phyloP scores from a whole-genome alignment of 495 filamentous ascomycete species.

The Lichenothelia convexa region DNA sequence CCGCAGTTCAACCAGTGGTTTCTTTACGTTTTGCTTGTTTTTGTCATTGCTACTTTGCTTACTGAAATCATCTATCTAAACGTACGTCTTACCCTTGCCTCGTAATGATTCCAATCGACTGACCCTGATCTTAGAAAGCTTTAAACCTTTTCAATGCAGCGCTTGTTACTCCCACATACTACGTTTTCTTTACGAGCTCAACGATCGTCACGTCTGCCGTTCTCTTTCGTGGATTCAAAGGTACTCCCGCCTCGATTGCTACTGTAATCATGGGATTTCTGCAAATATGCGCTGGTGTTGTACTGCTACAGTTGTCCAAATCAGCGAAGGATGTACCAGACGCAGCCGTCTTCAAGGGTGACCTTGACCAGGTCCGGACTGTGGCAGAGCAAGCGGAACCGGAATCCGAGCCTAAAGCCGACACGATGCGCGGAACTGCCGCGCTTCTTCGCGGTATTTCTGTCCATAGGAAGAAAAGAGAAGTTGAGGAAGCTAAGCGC shows the following conservation, averaged over 20 bases:
- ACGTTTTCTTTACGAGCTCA: slow-evolving; percentile 89
- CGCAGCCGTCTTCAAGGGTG: slow-evolving; percentile 77
- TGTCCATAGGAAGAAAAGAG: slow-evolving; percentile 52
- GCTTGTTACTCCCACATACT: slow-evolving; percentile 93
- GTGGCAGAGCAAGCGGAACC: slow-evolving; percentile 89
- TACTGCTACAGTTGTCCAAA: slow-evolving; percentile 93
- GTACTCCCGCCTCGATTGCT: slow-evolving; percentile 56
- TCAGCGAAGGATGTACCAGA: slow-evolving; percentile 95
- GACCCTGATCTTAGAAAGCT: slow-evolving; percentile 61
- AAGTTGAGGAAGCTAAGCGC: slow-evolving; percentile 61
- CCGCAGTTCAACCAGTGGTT: slow-evolving; percentile 97
- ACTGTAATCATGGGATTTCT: slow-evolving; percentile 90
- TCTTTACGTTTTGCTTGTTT: slow-evolving; percentile 75
- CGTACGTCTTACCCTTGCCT: slow-evolving; percentile 36
- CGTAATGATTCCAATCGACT: background rate
- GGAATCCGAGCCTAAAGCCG: slow-evolving; percentile 87
- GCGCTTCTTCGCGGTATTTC: slow-evolving; percentile 80
- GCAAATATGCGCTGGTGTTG: slow-evolving; percentile 86
- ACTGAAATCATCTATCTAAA: slow-evolving; percentile 93
- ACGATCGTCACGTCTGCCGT: slow-evolving; percentile 90
- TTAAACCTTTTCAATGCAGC: slow-evolving; percentile 95
- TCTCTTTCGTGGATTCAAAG: slow-evolving; percentile 88
- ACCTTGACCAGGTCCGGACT: slow-evolving; percentile 85
- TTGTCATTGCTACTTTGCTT: slow-evolving; percentile 70
- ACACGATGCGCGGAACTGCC: slow-evolving; percentile 83